These are phyloP conservation scores for Capsicum pubescens DNA, from an alignment of 257 asterid genomes.

Conservation along the genomic window DNA sequence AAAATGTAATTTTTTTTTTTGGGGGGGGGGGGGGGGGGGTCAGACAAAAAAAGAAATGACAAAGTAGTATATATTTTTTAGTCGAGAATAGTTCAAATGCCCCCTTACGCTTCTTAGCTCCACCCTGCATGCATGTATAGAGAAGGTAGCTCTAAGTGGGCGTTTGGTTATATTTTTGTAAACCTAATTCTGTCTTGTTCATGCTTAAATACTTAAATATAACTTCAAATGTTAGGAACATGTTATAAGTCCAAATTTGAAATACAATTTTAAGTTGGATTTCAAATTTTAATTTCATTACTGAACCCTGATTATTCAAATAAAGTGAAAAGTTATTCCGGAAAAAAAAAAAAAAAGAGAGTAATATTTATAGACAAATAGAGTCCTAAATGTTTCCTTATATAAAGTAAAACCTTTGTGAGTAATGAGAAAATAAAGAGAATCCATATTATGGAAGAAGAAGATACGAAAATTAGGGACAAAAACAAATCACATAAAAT, in stretches of 20 bases:
- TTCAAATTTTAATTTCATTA: neutral
- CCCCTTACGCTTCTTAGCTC: neutral
- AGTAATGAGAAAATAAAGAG: neutral
- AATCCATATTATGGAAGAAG: neutral
- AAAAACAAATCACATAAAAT: neutral
- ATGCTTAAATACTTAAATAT: neutral
- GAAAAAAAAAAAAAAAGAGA: no score
- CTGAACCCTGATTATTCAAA: neutral
- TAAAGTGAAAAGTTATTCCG: neutral
- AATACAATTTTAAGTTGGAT: neutral
- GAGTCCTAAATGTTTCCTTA: no score
- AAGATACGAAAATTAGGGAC: neutral
- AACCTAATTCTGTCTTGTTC: neutral
- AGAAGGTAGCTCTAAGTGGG: neutral
- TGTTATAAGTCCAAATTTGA: neutral
- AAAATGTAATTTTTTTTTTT: no score
- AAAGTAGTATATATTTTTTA: neutral
- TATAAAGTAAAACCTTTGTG: neutral
- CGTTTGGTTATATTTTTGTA: neutral
- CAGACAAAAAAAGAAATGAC: no score
- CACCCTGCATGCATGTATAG: neutral
- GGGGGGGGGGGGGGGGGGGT: no score
- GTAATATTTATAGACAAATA: no score
- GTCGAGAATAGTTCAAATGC: no score
- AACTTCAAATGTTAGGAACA: neutral